phyloP scores from a whole-genome alignment of 179 eudicot species.

The Actinidia chinensis region DNA sequence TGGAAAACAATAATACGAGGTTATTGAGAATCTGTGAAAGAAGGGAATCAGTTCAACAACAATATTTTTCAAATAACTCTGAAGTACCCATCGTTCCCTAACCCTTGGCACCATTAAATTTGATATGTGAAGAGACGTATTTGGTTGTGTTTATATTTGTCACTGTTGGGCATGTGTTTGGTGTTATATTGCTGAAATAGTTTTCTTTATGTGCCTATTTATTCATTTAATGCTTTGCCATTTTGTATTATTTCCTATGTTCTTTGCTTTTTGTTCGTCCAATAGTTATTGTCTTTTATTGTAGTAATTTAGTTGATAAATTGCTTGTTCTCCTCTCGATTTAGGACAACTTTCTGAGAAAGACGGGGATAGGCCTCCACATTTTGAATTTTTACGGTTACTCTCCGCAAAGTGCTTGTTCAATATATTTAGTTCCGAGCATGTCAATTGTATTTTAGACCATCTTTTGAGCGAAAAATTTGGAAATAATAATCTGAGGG shows the following conservation, averaged over 20 bases:
- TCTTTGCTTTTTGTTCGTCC: not conserved
- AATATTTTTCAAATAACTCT: not conserved
- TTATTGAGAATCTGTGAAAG: not conserved
- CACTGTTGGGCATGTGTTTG: not conserved
- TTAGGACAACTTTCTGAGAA: constrained; percentile 63
- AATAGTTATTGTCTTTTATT: not conserved
- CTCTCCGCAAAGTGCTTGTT: constrained; percentile 63
- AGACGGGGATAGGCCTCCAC: constrained; percentile 55
- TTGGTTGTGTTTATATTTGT: not conserved
- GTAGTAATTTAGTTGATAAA: not conserved
- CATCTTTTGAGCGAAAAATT: constrained; percentile 40
- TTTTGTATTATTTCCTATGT: constrained; percentile 6
- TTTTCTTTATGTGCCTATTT: not conserved
- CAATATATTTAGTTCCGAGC: constrained; percentile 71
- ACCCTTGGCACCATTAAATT: not conserved
- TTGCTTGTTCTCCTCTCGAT: constrained; percentile 25
- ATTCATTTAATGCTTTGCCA: not conserved
- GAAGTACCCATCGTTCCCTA: not conserved
- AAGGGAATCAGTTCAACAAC: not conserved
- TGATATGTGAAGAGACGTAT: not conserved
- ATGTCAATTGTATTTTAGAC: constrained; percentile 57
- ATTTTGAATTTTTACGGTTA: constrained; percentile 56
- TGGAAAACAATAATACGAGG: not conserved
- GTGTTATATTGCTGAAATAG: not conserved
- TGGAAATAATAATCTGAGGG: constrained; percentile 33